A percentile compares a stretch with the other conserved stretches of the same genome.
Conservation (phyloP, 768 basidiomycete species). For the Royoungia palumana region DNA sequence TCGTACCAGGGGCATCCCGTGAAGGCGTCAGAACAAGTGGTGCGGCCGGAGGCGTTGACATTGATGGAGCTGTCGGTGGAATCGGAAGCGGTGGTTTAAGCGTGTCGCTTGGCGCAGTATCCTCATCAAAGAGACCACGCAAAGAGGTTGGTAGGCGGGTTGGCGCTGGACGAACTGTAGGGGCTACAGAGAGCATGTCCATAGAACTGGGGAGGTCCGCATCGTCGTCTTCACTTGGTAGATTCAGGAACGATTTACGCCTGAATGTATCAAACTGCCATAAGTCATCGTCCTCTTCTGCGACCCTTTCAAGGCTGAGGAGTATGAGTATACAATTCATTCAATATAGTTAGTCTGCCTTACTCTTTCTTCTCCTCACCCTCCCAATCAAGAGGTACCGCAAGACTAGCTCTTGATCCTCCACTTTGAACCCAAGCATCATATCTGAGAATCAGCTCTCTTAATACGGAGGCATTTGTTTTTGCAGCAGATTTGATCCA, state of each 20-base stretch:
- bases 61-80: slow-evolving; percentile 26
- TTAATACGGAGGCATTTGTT: slow-evolving; percentile 61
- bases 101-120: slow-evolving; percentile 37
- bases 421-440: slow-evolving; percentile 66
- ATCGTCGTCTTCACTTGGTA: slow-evolving; percentile 25
- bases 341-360: slow-evolving; percentile 1
- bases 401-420: slow-evolving; percentile 75
- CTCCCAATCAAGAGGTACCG: slow-evolving; percentile 70
- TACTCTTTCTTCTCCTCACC: slow-evolving; percentile 60
- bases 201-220: slow-evolving; percentile 10
- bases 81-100: slow-evolving; percentile 39
- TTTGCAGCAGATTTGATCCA: slow-evolving; percentile 85
- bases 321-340: slow-evolving; percentile 7
- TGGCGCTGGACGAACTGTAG: slow-evolving; percentile 51
- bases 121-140: slow-evolving; percentile 73
- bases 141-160: slow-evolving; percentile 71
- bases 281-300: slow-evolving; percentile 35
- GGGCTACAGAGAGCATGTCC: slow-evolving; percentile 23
- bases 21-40: slow-evolving; percentile 36
- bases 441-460: slow-evolving; percentile 78
- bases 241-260: slow-evolving; percentile 34
- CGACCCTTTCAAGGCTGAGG: slow-evolving; percentile 18
- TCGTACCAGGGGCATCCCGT: slow-evolving; percentile 32
- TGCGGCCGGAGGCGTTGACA: slow-evolving; percentile 23
- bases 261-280: slow-evolving; percentile 82